These are phyloP conservation scores for Limtongia smithiae DNA, from an alignment of 805 yeast species.

Conservation along the genomic window DNA sequence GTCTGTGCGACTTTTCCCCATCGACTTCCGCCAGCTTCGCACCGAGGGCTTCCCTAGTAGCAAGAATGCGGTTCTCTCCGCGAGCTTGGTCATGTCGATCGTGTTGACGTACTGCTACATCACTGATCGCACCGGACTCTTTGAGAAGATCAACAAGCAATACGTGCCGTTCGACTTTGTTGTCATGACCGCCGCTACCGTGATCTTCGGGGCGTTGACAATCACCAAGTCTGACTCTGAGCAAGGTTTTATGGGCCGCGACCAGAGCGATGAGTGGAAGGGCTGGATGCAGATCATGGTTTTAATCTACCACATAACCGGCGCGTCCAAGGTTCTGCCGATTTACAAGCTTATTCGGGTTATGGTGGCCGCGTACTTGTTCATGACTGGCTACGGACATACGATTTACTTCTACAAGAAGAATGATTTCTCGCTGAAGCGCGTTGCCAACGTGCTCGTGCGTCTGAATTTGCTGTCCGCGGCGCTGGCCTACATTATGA, in stretches of 20 bases:
- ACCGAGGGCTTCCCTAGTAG: conserved; percentile 8
- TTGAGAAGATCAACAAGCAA: conserved; percentile 29
- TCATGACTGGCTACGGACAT: conserved; percentile 33
- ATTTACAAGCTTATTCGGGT: conserved; percentile 31
- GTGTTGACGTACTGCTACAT: conserved; percentile 28
- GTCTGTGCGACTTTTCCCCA: conserved; percentile 6
- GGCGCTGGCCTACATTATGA: conserved; percentile 30
- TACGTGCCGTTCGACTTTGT: conserved; percentile 21
- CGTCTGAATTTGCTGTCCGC: conserved; percentile 29
- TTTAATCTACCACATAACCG: conserved; percentile 32
- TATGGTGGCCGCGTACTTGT: conserved; percentile 32
- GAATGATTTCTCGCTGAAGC: conserved; percentile 29
- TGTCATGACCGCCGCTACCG: conserved; percentile 12
- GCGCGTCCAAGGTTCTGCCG: conserved; percentile 31
- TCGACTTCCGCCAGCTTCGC: conserved; percentile 11
- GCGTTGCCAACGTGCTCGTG: conserved; percentile 30
- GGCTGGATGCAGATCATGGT: conserved; percentile 34
- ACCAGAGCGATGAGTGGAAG: conserved; percentile 33
- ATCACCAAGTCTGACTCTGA: conserved; percentile 19
- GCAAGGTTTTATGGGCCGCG: conserved; percentile 32
- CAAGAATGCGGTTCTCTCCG: conserved; percentile 16
- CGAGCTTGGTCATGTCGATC: conserved; percentile 18
- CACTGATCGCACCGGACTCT: conserved; percentile 30
- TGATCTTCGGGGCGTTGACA: conserved; percentile 11
- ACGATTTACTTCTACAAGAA: conserved; percentile 30